Percentiles rank a stretch among this genome's conserved stretches.
Conservation (phyloP, 1,284 basidiomycete species). For the Fomitopsis palustris region DNA sequence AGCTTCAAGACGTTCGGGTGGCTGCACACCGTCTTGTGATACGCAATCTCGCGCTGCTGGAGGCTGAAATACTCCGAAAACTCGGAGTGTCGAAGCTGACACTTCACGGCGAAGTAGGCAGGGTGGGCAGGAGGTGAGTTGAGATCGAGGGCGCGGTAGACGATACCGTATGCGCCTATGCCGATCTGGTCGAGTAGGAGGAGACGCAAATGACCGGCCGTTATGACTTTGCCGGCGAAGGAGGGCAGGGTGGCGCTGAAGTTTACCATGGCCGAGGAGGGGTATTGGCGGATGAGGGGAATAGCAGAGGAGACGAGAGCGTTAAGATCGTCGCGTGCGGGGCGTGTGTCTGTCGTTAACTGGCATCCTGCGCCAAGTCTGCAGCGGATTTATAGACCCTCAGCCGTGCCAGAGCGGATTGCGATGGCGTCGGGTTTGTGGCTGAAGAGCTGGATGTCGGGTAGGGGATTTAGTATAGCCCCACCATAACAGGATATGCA, state of each 20-base stretch:
- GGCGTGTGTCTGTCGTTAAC: neutral
- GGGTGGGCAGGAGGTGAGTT: constrained; percentile 18
- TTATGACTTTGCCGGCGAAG: constrained; percentile 22
- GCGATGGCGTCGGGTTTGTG: neutral
- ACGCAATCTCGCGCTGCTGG: constrained; percentile 25
- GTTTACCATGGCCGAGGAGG: constrained; percentile 15
- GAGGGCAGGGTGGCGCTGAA: constrained; percentile 27
- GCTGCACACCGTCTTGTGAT: constrained; percentile 53
- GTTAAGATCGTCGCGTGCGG: neutral
- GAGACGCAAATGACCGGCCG: constrained; percentile 14
- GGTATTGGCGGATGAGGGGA: neutral
- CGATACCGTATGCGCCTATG: constrained; percentile 66
- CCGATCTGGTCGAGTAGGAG: constrained; percentile 52
- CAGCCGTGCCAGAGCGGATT: neutral
- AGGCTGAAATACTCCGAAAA: constrained; percentile 48
- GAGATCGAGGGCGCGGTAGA: constrained; percentile 54
- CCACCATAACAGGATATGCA: neutral
- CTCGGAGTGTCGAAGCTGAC: constrained; percentile 55
- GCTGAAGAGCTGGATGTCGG: constrained; percentile 2
- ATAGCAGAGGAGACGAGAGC: neutral
- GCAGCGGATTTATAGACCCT: neutral
- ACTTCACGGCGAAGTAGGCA: constrained; percentile 56
- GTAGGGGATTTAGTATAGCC: constrained; percentile 4
- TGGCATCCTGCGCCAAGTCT: neutral
- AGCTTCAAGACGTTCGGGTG: constrained; percentile 58